Evolutionary conservation across 805 yeast species (phyloP), one percentile per base, ranked within the genome.

Genomic region (Metschnikowia drakensbergensis): DNA sequence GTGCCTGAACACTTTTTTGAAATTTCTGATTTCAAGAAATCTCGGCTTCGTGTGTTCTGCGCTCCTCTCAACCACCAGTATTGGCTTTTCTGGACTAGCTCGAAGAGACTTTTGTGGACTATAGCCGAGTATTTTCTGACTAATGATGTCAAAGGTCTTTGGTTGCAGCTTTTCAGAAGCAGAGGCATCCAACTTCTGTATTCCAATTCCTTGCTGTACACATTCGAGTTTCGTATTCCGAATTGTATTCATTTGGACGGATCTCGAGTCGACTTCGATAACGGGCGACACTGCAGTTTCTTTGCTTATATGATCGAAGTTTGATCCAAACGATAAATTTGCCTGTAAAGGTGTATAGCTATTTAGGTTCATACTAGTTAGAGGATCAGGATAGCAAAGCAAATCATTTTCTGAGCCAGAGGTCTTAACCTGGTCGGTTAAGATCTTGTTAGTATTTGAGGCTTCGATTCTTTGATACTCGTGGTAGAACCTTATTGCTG

Each of bases 401-500:
- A 31, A 40, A 30, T 40, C 36, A 8, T 22, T 23, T n/a, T 40
- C 36, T 13, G 28, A 29, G 5, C n/a, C 41, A 13, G 32, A 37
- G 5, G 23, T 10, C 28, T 6, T n/a, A 23, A 9, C 37, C 7
- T 39, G 27, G 8, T 17, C n/a, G 5, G 22, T 10, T 31, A 25
- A 25, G 10, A 22, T 17, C 13, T 23, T 17, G 22, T 5, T 13
- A n/a, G n/a, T 30, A 22, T 37, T 35, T 13, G 31, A 29, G 6
- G 17, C 35, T 13, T 13, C 11, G 22, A 25, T n/a, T 17, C 40
- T 25, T 29, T 48, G 48, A 26, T 50, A 51, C 41, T 46, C 45
- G 6, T 43, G 45, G 22, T 51, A 44, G 23, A 53, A 42, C 3
- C 28, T 23, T 37, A 51, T 17, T 6, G 54, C 47, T 3, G 53